Base-by-base conservation (phyloP, 257 asterid genomes). In the Voacanga thouarsii region DNA sequence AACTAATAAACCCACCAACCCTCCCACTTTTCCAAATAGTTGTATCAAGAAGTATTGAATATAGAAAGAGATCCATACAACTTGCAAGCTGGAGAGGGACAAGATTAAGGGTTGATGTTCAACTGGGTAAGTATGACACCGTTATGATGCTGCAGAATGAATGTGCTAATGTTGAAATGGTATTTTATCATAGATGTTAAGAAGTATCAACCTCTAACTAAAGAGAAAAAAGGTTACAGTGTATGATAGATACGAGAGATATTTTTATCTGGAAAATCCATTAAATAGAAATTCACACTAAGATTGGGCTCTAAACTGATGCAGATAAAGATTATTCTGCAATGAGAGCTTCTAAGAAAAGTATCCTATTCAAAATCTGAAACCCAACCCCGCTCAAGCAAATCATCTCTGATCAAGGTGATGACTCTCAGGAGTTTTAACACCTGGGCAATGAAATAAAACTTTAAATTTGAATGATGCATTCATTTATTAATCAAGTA, bases 351-450 rank as follows among this genome's bases (percentile, higher is more conserved):
- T 50, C 65, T 76, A 64, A 50, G 16, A n/a, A 16, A 65, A 76
- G 60, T 61, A 63, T 30, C 53, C 18, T 37, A 33, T 24, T 43
- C 65, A 65, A 50, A 21, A 51, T 60, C 33, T 53, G 6, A 49
- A 12, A 60, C 15, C 66, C 56, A 49, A 76, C 8, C 43, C 24
- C 33, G 33, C 66, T 33, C 44, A 53, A 24, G 63, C 24, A 77
- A 24, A 18, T 57, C n/a, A 59, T 12, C 49, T 26, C 65, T 5
- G 72, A 24, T 33, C 23, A 15, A 30, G 45, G 5, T 65, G 76
- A 53, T 43, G 72, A 19, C 71, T 50, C 67, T 65, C 12, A 30
- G 47, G 24, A 68, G 71, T 56, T 69, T 77, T 14, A 68, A 68
- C 75, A 47, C 37, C 28, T 30, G 23, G 23, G 55, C 45, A 55